These are phyloP conservation scores for Tetradesmus obliquus DNA, from an alignment of 139 green algal species.

Conservation along the genomic window DNA sequence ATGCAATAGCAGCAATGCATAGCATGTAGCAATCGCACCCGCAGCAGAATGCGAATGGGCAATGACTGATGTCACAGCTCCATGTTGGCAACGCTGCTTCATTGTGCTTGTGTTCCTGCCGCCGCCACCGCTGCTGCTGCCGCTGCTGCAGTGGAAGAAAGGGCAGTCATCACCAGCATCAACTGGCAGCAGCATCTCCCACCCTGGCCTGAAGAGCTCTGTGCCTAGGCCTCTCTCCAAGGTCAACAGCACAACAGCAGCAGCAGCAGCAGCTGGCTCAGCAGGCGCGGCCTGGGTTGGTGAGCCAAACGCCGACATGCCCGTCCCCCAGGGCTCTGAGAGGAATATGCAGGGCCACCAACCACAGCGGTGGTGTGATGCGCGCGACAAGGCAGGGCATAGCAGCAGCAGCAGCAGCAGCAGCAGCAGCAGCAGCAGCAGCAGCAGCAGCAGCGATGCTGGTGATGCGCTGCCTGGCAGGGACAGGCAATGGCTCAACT, in stretches of 20 bases:
- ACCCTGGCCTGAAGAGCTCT: slow-evolving; percentile 26
- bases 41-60: too few relatives aligned
- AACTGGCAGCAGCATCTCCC: slow-evolving; percentile 3
- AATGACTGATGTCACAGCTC: too few relatives aligned
- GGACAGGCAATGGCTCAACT: slow-evolving; percentile 3
- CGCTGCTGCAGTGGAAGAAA: neutral
- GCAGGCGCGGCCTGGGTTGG: neutral
- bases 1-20: too few relatives aligned
- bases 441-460: neutral
- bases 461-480: neutral
- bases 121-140: neutral
- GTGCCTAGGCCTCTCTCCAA: neutral
- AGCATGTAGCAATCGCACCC: too few relatives aligned
- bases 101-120: neutral
- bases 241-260: neutral
- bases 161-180: neutral
- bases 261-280: neutral
- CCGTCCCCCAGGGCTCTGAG: slow-evolving; percentile 18
- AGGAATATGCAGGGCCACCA: slow-evolving; percentile 9
- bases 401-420: neutral
- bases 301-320: slow-evolving; percentile 29
- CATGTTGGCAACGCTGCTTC: neutral
- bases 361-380: slow-evolving; percentile 10
- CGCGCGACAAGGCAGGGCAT: neutral
- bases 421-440: neutral